Evolutionary conservation across 2,329 filamentous ascomycete genomes (phyloP), one percentile per base, ranked within the genome.

Genomic region (Madurella fahalii): DNA sequence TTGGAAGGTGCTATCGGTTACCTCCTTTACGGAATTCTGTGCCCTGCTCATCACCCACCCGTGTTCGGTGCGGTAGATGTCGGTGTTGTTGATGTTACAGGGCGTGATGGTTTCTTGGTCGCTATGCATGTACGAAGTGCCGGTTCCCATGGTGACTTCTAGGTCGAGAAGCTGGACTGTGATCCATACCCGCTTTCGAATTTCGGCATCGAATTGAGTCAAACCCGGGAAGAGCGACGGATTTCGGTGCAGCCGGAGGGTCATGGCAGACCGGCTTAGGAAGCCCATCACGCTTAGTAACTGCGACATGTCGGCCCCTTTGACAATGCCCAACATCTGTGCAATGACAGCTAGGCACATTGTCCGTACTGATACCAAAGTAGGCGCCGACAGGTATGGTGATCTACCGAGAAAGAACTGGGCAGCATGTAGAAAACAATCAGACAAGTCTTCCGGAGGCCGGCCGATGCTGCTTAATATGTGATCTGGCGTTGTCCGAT

Each of bases 111-210:
- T 57, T 30, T 66, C 63, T 9, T 56, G 47, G 16, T 62, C 63
- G 5, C 37, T 45, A 5, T 57, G 54, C 11, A 60, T 31, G 13
- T 50, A 57, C 16, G 53, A 58, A 2, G 62, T 64, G 11, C 65
- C 65, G 1, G 64, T 60, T 34, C 63, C 50, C 50, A 66, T 59
- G n/a, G 64, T 62, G 5, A 63, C 58, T 16, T 64, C 58, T 9
- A 67, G 54, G 18, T 65, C 64, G 31, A 67, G 64, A 13, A 67
- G 59, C 31, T 61, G 61, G 8, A 67, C 55, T 2, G 64, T 66
- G 1, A 58, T 18, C 64, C 65, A 67, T 16, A 64, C 30, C 4
- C 61, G 58, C 34, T 57, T 59, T 7, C 63, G 56, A 50, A 61
- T 61, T 18, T 66, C 65, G 8, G 56, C 52, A 9, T 64, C 62